These are phyloP conservation scores for Neurospora tetraspora DNA, from an alignment of 495 filamentous ascomycete genomes.

Conservation along the genomic window DNA sequence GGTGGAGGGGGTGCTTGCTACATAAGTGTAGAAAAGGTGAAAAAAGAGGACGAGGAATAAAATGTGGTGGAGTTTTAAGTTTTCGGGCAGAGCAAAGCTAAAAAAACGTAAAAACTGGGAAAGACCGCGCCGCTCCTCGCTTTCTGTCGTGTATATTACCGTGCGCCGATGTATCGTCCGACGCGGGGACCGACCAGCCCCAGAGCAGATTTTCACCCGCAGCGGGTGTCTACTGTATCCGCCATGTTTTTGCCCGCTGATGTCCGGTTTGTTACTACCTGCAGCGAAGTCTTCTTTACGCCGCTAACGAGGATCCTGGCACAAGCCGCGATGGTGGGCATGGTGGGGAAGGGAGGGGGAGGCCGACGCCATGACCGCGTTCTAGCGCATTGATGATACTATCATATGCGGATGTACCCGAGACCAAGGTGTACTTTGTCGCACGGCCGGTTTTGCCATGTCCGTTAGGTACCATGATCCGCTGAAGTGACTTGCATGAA, in stretches of 20 bases:
- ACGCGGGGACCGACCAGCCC: not conserved
- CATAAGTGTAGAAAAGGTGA: not conserved
- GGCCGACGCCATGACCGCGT: not conserved
- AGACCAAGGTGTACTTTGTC: not conserved
- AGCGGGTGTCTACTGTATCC: not conserved
- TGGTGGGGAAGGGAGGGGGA: not conserved
- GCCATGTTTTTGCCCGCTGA: not conserved
- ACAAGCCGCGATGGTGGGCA: not conserved
- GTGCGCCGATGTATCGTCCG: not conserved
- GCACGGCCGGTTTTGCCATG: not conserved
- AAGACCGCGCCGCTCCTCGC: not conserved
- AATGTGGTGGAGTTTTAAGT: not conserved
- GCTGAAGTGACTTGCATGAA: not conserved
- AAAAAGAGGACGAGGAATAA: not conserved
- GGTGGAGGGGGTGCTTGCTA: not conserved
- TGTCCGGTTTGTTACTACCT: not conserved
- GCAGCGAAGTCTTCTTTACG: not conserved
- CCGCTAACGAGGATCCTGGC: not conserved
- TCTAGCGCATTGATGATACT: not conserved
- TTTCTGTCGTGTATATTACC: not conserved
- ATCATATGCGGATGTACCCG: not conserved
- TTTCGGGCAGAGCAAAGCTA: not conserved
- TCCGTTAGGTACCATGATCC: not conserved
- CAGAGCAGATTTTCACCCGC: not conserved
- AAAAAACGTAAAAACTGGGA: not conserved